phyloP scores from a whole-genome alignment of 1,139 yeast genomes.

The Suhomyces anneliseae region DNA sequence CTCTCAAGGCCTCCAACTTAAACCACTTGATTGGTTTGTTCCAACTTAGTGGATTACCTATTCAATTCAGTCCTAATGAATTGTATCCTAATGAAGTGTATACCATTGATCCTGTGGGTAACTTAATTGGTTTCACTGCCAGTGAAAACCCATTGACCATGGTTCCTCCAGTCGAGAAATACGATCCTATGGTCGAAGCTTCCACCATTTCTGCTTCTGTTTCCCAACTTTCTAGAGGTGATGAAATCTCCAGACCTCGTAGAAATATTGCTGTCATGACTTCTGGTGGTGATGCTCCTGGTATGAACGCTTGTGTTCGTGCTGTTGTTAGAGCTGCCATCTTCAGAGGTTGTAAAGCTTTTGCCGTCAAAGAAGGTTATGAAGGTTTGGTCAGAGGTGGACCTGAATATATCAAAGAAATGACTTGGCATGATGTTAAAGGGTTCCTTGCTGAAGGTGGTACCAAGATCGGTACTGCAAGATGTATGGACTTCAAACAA shows the following conservation, averaged over 20 bases:
- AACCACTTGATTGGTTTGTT: constrained; percentile 36
- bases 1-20: constrained; percentile 38
- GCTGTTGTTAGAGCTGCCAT: constrained; percentile 93
- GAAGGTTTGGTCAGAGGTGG: constrained; percentile 92
- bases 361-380: constrained; percentile 92
- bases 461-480: constrained; percentile 93
- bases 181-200: constrained; percentile 14
- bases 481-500: constrained; percentile 83
- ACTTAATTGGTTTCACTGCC: constrained; percentile 65
- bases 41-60: constrained; percentile 23
- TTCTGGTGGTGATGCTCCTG: constrained; percentile 98
- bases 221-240: constrained; percentile 15
- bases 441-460: constrained; percentile 93
- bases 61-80: constrained; percentile 58
- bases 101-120: constrained; percentile 67
- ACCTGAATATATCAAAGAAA: constrained; percentile 59
- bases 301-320: constrained; percentile 95
- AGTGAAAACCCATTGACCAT: constrained; percentile 58
- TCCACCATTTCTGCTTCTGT: constrained; percentile 15
- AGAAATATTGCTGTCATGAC: constrained; percentile 91
- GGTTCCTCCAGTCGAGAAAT: constrained; percentile 39
- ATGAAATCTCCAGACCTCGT: constrained; percentile 13
- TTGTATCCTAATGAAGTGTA: constrained; percentile 67
- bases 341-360: constrained; percentile 88
- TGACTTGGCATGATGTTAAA: constrained; percentile 91